Evolutionary conservation across 345 rosid genomes (phyloP).

Genomic region (Rhodamnia argentea): DNA sequence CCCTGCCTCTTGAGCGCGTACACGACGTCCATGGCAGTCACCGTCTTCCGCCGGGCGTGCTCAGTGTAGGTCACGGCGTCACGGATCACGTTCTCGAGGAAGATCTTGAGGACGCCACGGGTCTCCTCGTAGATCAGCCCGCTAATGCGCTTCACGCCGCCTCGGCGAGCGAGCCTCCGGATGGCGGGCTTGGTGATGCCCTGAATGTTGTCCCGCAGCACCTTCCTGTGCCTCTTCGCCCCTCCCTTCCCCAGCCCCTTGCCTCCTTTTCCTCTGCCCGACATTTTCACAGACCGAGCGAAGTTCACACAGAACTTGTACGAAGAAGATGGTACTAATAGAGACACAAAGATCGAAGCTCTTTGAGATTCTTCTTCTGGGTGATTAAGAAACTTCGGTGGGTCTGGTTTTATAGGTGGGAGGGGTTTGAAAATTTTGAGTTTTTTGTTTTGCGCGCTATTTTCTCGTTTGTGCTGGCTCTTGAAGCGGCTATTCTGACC

Average conservation of each 20-base stretch:
- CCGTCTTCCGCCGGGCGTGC: conserved; percentile 34
- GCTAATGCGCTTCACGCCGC: conserved; percentile 30
- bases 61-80: conserved; percentile 33
- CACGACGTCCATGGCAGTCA: conserved; percentile 36
- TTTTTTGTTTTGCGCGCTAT: not conserved
- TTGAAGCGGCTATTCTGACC: not conserved
- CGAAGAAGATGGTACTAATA: not conserved
- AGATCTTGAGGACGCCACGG: conserved; percentile 27
- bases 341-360: not conserved
- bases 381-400: not conserved
- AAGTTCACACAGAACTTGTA: not conserved
- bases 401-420: not conserved
- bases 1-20: conserved; percentile 35
- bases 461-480: not conserved
- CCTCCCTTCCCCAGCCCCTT: conserved; percentile 35
- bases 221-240: conserved; percentile 34
- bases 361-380: not conserved
- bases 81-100: conserved; percentile 28
- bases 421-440: not conserved
- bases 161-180: conserved; percentile 24
- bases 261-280: conserved; percentile 34
- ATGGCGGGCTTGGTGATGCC: conserved; percentile 34
- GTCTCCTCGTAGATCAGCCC: conserved; percentile 34
- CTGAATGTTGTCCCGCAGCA: conserved; percentile 26
- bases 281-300: conserved; percentile 1